phyloP scores from a whole-genome alignment of 192 early-diverging fungal species.

The Podila epicladia region DNA sequence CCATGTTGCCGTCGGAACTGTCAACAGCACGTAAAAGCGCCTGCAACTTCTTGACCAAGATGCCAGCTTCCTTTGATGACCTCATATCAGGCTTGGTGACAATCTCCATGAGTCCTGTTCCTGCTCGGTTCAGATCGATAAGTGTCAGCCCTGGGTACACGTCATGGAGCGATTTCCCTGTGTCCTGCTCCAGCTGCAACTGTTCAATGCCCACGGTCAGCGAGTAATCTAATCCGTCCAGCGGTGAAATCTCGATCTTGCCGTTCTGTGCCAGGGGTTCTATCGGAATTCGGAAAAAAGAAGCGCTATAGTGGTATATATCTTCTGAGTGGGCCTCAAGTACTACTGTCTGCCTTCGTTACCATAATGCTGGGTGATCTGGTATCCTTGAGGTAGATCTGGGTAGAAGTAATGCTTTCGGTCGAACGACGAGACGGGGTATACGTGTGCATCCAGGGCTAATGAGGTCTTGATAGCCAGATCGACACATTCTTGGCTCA shows the following conservation, averaged over 20 bases:
- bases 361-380: slow-evolving; percentile 91
- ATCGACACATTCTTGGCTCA: slow-evolving; percentile 80
- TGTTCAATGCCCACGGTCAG: slow-evolving; percentile 77
- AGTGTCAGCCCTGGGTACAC: slow-evolving; percentile 68
- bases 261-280: slow-evolving; percentile 85
- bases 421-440: slow-evolving; percentile 79
- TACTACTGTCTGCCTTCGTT: not conserved
- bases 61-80: slow-evolving; percentile 76
- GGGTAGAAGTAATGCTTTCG: slow-evolving; percentile 98
- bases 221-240: slow-evolving; percentile 68
- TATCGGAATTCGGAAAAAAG: slow-evolving; percentile 9
- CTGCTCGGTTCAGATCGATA: slow-evolving; percentile 89
- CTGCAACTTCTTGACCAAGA: slow-evolving; percentile 84
- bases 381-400: slow-evolving; percentile 92
- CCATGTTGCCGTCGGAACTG: slow-evolving; percentile 84
- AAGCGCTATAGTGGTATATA: too few relatives aligned
- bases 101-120: slow-evolving; percentile 90
- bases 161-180: slow-evolving; percentile 83
- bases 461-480: slow-evolving; percentile 79
- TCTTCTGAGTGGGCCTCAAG: not conserved
- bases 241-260: slow-evolving; percentile 57
- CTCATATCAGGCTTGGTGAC: slow-evolving; percentile 88
- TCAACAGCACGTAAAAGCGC: slow-evolving; percentile 73
- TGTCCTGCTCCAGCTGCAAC: slow-evolving; percentile 94
- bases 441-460: slow-evolving; percentile 72